These are phyloP conservation scores for Arthrocladium fulminans DNA, from an alignment of 2,329 filamentous ascomycete species.

Conservation along the genomic window DNA sequence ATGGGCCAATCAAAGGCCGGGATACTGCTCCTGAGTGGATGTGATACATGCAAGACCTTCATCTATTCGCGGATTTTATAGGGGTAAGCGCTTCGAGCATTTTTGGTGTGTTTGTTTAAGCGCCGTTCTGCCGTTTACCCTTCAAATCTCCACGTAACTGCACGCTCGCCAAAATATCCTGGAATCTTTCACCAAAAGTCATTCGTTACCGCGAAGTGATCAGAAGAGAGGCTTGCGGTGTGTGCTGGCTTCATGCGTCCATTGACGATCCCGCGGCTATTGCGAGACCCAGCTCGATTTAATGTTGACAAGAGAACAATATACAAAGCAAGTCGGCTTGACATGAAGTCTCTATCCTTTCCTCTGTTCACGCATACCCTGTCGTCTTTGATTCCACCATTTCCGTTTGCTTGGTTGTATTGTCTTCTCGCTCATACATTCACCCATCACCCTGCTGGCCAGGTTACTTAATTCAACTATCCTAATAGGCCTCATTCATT, in stretches of 20 bases:
- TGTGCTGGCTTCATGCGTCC: not conserved
- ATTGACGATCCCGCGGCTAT: slow-evolving; percentile 4
- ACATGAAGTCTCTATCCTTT: not conserved
- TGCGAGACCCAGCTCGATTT: not conserved
- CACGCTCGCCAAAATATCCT: not conserved
- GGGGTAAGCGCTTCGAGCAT: not conserved
- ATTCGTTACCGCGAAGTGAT: slow-evolving; percentile 6
- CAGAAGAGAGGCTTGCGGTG: not conserved
- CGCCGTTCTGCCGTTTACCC: not conserved
- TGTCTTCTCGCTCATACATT: not conserved
- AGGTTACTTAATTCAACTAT: not conserved
- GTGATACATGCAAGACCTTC: not conserved
- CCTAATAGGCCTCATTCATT: not conserved
- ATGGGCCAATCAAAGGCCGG: not conserved
- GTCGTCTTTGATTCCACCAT: not conserved
- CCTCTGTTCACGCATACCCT: not conserved
- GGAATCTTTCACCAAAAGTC: not conserved
- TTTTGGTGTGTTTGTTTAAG: not conserved
- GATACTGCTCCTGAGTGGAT: not conserved
- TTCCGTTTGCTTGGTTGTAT: not conserved
- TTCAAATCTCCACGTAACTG: not conserved
- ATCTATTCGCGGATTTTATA: not conserved
- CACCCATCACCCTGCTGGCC: slow-evolving; percentile 6
- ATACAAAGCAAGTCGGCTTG: slow-evolving; percentile 3
- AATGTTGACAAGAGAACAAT: not conserved